phyloP scores from a whole-genome alignment of 768 basidiomycete species.

The Suillus hirtellus region DNA sequence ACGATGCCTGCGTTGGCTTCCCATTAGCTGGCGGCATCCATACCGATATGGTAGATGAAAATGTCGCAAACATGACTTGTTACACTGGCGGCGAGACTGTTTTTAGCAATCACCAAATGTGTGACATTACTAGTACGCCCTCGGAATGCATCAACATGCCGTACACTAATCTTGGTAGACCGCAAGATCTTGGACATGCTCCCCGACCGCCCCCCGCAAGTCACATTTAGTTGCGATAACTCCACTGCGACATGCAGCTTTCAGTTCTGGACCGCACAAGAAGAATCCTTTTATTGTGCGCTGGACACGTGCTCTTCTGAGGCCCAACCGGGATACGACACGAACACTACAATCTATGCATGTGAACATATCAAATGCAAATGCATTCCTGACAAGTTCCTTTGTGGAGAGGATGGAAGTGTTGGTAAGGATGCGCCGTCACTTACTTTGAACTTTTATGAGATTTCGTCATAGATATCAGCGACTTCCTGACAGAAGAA shows the following conservation, averaged over 20 bases:
- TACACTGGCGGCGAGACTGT: conserved; percentile 92
- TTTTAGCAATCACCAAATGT: conserved; percentile 97
- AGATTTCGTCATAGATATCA: conserved; percentile 63
- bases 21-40: conserved; percentile 53
- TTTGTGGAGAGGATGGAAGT: conserved; percentile 94
- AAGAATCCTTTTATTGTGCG: conserved; percentile 95
- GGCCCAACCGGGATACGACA: conserved; percentile 51
- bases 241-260: conserved; percentile 72
- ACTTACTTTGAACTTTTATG: not conserved
- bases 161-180: conserved; percentile 46
- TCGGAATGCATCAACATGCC: not conserved
- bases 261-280: conserved; percentile 96
- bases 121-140: conserved; percentile 91
- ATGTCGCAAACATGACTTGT: conserved; percentile 78
- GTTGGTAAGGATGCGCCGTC: conserved; percentile 62
- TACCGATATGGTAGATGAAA: conserved; percentile 40
- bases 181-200: conserved; percentile 94
- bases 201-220: conserved; percentile 87
- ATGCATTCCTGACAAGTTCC: conserved; percentile 91
- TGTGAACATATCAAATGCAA: conserved; percentile 87
- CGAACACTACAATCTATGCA: conserved; percentile 72
- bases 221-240: conserved; percentile 90
- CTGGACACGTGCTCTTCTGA: conserved; percentile 67
- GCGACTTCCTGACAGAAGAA: conserved; percentile 86
- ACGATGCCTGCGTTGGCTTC: conserved; percentile 79